A percentile compares a stretch with the other conserved stretches of the same genome.
phyloP scores from a whole-genome alignment of 108 stramenopile genomes.

The Fragilariopsis cylindrus region DNA sequence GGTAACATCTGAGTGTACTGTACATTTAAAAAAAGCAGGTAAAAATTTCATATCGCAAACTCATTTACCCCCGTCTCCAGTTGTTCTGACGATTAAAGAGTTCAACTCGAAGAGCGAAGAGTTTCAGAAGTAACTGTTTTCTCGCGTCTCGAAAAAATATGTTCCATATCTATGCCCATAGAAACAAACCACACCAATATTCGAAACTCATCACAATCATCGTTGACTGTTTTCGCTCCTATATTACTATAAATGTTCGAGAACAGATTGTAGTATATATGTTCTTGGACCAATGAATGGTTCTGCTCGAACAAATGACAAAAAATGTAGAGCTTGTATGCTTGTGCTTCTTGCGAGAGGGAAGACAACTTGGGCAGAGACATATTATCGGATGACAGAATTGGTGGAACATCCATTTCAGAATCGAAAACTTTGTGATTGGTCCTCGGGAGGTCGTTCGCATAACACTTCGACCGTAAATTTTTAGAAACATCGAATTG shows the following conservation, averaged over 20 bases:
- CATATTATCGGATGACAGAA: not conserved
- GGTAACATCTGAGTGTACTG: no score
- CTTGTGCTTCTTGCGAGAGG: constrained; percentile 8
- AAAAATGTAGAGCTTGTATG: constrained; percentile 31
- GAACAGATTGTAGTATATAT: constrained; percentile 6
- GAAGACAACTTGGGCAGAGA: constrained; percentile 2
- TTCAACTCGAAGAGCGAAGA: no score
- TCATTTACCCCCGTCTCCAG: no score
- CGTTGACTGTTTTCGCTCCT: constrained; percentile 6
- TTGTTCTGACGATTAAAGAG: no score
- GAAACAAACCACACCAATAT: constrained; percentile 28
- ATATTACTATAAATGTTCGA: constrained; percentile 6
- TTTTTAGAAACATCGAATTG: not conserved
- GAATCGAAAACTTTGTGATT: not conserved
- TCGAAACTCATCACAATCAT: constrained; percentile 27
- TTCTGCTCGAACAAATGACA: constrained; percentile 26
- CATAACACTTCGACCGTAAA: constrained; percentile 12
- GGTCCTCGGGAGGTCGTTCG: not conserved
- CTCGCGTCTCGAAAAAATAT: not conserved
- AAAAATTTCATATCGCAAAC: no score
- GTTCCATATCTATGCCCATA: constrained; percentile 23
- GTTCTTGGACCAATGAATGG: constrained; percentile 10
- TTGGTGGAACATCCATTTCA: not conserved
- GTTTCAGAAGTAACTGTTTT: no score
- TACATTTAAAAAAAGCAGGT: no score